Base-by-base conservation (phyloP, 148 eudicot genomes). In the Selenicereus undatus region DNA sequence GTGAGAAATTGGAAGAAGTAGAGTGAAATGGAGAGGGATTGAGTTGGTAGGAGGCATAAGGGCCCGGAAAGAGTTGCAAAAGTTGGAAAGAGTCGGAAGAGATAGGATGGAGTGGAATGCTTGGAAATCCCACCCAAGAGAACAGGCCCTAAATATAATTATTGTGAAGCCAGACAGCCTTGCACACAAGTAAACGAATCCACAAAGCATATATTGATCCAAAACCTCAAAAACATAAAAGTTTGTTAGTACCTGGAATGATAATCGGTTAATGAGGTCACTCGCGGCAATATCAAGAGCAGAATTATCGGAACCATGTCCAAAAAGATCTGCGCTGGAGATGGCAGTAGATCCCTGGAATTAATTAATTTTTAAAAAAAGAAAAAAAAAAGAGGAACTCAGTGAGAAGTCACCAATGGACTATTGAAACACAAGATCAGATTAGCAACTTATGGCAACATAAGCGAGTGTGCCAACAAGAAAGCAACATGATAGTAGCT, bases 251-350 rank as follows among this genome's bases (percentile, higher is more conserved):
- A 93, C 98, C 97, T 94, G 98, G 85, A 94, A 93, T 62, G 97
- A 93, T 54, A 96, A 83, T 78, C 92, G 83, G 73, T 91, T 96
- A 78, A 96, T 89, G 81, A 96, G 98, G 76, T 93, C 99, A 74
- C 95, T 89, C 24, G 98, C 97, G 74, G 91, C 81, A 26, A 95
- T 51, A 83, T 93, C 99, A 72, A 89, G 54, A 73, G 81, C 24
- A n/a, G 86, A 74, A 81, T 80, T 75, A 45, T 87, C 87, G n/a
- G 80, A 43, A 83, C 77, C 84, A 22, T 90, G 82, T 73, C 98
- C 98, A 83, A 96, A 96, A 11, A 96, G 93, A 85, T 96, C 99
- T 39, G 99, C 99, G 84, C 99, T 96, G 66, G 99, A 96, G 81
- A 96, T 96, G 45, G 99, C 84, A 60, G 86, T 83, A 79, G 99